Evolutionary conservation across 2,329 filamentous ascomycete genomes (phyloP).

Genomic region (Microcera coccophila): DNA sequence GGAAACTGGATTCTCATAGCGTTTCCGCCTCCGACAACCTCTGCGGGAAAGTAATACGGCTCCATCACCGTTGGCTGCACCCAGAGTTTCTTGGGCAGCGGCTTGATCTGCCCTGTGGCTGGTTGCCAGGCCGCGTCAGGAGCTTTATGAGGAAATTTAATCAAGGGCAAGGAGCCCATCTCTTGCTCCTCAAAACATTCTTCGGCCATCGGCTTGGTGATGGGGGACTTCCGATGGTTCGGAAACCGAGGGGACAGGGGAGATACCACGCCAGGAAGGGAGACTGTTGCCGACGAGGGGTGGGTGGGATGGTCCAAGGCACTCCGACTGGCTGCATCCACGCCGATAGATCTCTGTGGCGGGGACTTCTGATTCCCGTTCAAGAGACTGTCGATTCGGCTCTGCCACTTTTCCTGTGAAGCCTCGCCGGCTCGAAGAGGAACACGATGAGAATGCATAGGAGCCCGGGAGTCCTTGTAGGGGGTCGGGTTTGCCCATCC

Average conservation of each 20-base stretch:
- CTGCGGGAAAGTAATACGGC: conserved; percentile 32
- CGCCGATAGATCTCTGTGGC: conserved; percentile 55
- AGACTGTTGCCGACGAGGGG: conserved; percentile 62
- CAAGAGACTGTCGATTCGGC: conserved; percentile 76
- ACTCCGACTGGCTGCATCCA: conserved; percentile 65
- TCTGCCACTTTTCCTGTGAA: conserved; percentile 63
- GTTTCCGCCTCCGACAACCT: conserved; percentile 33
- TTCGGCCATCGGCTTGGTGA: conserved; percentile 68
- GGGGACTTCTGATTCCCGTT: conserved; percentile 62
- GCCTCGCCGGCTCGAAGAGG: conserved; percentile 33
- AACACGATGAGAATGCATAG: conserved; percentile 18
- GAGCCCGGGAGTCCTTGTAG: conserved; percentile 30
- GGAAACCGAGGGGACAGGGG: conserved; percentile 21
- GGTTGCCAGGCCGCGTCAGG: conserved; percentile 63
- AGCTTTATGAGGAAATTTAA: conserved; percentile 61
- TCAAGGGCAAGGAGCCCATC: conserved; percentile 70
- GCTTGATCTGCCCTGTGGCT: conserved; percentile 50
- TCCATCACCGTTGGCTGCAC: conserved; percentile 37
- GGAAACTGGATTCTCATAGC: conserved; percentile 41
- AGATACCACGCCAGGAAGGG: conserved; percentile 49
- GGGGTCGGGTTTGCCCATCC: conserved; percentile 36
- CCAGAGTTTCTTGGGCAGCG: conserved; percentile 49
- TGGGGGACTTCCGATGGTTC: conserved; percentile 42
- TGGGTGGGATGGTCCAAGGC: conserved; percentile 55
- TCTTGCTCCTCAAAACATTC: conserved; percentile 79